These are phyloP conservation scores for Rhynchospora tenuis DNA, from an alignment of 176 grass and related monocot species.

Conservation along the genomic window DNA sequence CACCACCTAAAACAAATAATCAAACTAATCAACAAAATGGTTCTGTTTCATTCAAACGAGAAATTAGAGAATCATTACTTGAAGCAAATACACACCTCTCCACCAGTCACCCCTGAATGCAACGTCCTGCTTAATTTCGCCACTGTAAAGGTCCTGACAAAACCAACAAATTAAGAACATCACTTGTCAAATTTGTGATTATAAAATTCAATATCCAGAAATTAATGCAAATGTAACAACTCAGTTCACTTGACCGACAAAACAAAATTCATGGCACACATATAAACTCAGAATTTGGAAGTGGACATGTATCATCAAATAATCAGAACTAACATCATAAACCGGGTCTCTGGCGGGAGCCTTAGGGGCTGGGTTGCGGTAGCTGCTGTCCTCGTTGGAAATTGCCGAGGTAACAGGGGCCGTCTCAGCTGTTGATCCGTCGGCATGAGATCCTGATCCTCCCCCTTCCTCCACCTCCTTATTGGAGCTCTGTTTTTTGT, in stretches of 20 bases:
- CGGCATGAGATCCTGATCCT: background rate
- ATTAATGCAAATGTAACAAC: background rate
- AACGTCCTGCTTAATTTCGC: background rate
- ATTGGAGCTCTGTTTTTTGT: constrained; percentile 17
- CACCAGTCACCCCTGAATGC: constrained; percentile 25
- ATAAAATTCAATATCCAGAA: background rate
- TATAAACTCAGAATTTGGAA: background rate
- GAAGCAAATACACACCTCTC: constrained; percentile 8
- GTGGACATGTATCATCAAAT: background rate
- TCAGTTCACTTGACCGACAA: background rate
- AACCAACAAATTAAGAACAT: background rate
- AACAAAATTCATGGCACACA: background rate
- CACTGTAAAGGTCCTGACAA: background rate
- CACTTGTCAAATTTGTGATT: background rate
- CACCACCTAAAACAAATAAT: background rate
- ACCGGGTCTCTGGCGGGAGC: background rate
- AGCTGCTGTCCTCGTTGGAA: background rate
- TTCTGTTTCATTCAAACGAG: background rate
- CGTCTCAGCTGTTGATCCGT: background rate
- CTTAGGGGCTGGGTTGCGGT: background rate
- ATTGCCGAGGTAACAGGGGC: background rate
- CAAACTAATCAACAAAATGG: background rate
- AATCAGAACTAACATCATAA: constrained; percentile 7
- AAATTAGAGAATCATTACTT: background rate
- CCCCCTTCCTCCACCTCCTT: constrained; percentile 10